Evolutionary conservation across 2,329 filamentous ascomycete genomes (phyloP), one percentile per base, ranked within the genome.

Genomic region (Microcera coccophila): DNA sequence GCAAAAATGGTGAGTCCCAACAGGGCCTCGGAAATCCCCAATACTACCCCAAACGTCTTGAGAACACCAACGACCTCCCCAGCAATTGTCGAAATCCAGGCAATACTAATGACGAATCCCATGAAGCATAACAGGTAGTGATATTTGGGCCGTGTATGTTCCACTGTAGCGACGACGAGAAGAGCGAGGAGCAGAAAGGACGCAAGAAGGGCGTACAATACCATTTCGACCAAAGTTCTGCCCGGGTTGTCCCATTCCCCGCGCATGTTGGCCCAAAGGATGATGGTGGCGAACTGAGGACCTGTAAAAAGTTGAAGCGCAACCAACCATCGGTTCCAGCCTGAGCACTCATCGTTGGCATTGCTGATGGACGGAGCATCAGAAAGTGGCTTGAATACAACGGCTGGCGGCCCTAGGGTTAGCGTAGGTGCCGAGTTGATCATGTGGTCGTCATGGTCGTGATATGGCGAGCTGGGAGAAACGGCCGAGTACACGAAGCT

Each of bases 71-170:
- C 93, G 4, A 98, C 93, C 70, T 98, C 91, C 26, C 89, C 88
- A 2, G 93, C 91, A 55, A 98, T 90, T 2, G 89, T 93, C 29
- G 89, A 93, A 55, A 97, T 96, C 93, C 94, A 98, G 18, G 88
- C 86, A 44, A 97, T 93, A 48, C 86, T 83, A 45, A 97, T 94
- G 8, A 85, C 72, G 61, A 98, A 98, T 5, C 94, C 93, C 26
- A 94, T 71, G 58, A 95, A 88, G 61, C 90, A 95, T 35, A 97
- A 75, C 18, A 91, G 60, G 37, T 84, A 84, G 45, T 90, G 85
- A 64, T 87, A 87, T 49, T 76, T 80, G 0, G 87, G 85, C 21
- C 84, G 82, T 24, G 75, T 76, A 38, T 79, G 72, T 7, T 84
- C 75, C 1, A 77, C 79, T 0, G 90, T 94, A 16, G 82, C 82